Evolutionary conservation across 192 early-diverging fungal genomes (phyloP).

Genomic region (Linnemannia elongata): DNA sequence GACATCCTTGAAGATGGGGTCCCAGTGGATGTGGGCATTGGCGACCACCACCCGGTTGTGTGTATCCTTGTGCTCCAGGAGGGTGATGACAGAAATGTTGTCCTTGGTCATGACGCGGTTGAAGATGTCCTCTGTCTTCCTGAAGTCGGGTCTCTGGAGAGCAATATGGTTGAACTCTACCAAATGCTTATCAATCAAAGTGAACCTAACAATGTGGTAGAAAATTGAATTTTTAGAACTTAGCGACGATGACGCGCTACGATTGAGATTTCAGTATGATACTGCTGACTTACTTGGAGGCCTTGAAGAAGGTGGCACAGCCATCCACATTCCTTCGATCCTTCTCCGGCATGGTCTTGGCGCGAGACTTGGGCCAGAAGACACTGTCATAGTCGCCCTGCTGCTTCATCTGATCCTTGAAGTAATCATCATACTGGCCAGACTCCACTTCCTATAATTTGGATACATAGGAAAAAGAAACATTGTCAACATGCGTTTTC

Average conservation of each 20-base stretch:
- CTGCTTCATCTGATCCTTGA: conserved; percentile 74
- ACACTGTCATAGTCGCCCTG: conserved; percentile 86
- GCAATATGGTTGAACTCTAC: conserved; percentile 95
- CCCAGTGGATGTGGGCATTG: conserved; percentile 96
- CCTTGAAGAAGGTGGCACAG: conserved; percentile 92
- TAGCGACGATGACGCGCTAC: neutral
- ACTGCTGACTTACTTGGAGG: conserved; percentile 70
- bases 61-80: conserved; percentile 85
- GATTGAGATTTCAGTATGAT: neutral
- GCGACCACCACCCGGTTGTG: conserved; percentile 76
- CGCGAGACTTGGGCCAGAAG: conserved; percentile 92
- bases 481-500: neutral
- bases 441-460: conserved; percentile 83
- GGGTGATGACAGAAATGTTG: conserved; percentile 86
- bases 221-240: neutral
- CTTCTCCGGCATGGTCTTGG: conserved; percentile 90
- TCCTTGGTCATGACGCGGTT: conserved; percentile 97
- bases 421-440: conserved; percentile 88
- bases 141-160: conserved; percentile 85
- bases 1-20: conserved; percentile 88
- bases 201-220: conserved; percentile 69
- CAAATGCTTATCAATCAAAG: conserved; percentile 80
- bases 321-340: conserved; percentile 90
- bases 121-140: conserved; percentile 90
- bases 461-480: neutral